Evolutionary conservation across 805 yeast genomes (phyloP).

Genomic region (Brettanomyces nanus): DNA sequence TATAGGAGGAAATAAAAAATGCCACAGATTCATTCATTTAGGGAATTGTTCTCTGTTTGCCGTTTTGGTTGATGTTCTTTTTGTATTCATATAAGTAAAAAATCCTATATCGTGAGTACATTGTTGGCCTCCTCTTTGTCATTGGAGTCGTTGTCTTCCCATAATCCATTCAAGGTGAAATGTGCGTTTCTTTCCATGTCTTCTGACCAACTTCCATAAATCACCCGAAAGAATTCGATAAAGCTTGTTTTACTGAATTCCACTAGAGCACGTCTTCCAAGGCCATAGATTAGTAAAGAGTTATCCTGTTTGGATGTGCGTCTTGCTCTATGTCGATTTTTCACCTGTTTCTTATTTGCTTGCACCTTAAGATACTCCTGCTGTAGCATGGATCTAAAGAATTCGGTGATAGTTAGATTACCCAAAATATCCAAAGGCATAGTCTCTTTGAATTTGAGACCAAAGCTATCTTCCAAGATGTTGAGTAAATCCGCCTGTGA

Average conservation of each 20-base stretch:
- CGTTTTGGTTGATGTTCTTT: too few species aligned
- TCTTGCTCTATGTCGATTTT: conserved; percentile 1
- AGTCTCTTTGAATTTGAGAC: conserved; percentile 16
- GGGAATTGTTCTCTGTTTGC: too few species aligned
- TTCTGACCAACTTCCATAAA: conserved; percentile 23
- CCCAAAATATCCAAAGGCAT: conserved; percentile 14
- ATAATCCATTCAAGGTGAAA: conserved; percentile 17
- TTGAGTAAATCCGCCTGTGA: conserved; percentile 20
- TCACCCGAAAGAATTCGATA: conserved; percentile 17
- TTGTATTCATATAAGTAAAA: too few species aligned
- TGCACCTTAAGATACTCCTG: conserved; percentile 19
- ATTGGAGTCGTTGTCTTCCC: conserved; percentile 2
- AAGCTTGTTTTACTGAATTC: conserved; percentile 22
- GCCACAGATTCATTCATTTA: too few species aligned
- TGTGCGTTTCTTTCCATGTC: conserved; percentile 20
- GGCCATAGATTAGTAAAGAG: conserved; percentile 15
- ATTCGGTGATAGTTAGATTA: conserved; percentile 15
- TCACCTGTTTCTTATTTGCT: background rate
- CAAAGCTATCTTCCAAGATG: conserved; percentile 17
- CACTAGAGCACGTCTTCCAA: conserved; percentile 23
- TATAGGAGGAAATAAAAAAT: too few species aligned
- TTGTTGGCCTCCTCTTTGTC: too few species aligned
- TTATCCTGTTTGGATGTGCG: conserved; percentile 15
- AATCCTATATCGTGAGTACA: too few species aligned
- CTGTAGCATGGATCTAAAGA: conserved; percentile 15